Base-by-base conservation (phyloP, 371 early-diverging fungal genomes). In the Mortierella sp. region DNA sequence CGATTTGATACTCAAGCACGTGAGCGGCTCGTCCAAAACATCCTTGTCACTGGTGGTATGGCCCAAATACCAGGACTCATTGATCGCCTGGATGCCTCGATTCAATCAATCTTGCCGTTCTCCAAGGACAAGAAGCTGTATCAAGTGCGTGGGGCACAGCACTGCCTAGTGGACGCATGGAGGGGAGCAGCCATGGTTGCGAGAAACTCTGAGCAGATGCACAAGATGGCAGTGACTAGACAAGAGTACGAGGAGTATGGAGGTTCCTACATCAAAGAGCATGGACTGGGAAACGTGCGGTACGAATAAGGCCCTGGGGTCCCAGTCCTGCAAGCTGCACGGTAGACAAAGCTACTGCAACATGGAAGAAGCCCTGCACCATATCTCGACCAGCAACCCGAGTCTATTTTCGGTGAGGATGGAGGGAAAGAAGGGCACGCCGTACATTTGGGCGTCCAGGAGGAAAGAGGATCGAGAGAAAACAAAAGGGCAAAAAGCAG, bases 81-180 rank as follows among this genome's bases (percentile, higher is more conserved):
- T 17, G 79, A 87, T 4, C 82, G 96, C 40, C 70, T 96, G 13
- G 65, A 84, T 28, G 27, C 59, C 12, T 87, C 90, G 3, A 67
- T 95, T 14, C 83, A 79, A 39, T 67, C 85, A 10, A 84, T 94
- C 22, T 81, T 87, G 52, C 94, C 95, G 1, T 85, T 79, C 2
- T 82, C 85, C 21, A 49, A 74, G 4, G 51, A 60, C 13, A 60
- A 50, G 28, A 83, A 90, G 10, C 27, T 67, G 1, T 79, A 94
- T 46, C 63, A 73, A 10, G 88, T 95, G 9, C 79, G 83, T 21
- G 76, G 73, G 16, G 96, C 96, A 0, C 68, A 77, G 0, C 86
- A 95, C 73, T 91, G 94, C 21, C 43, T 88, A 51, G 64, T 90
- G 47, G 96, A 95, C 77, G 93, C 92, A 12, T 96, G 96, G 96